Evolutionary conservation across 768 basidiomycete genomes (phyloP), one percentile per base, ranked within the genome.

Genomic region (Phylloporus sp.): DNA sequence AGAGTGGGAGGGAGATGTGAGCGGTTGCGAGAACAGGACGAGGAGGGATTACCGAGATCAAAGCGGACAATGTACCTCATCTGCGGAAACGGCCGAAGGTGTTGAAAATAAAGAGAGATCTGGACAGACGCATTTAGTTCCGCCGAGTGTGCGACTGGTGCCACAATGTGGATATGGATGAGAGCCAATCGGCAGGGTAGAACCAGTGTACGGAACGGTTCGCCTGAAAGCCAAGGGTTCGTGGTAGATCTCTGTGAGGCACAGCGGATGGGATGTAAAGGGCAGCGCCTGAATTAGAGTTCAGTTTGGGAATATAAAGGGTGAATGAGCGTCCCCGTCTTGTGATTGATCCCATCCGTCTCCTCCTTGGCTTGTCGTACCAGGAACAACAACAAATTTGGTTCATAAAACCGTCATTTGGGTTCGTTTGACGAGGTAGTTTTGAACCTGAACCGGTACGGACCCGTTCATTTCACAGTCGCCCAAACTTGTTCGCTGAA

Each of bases 121-220:
- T 71, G 73, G 70, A 61, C 58, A 61, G 49, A 53, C 15, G 39
- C 45, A 29, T 53, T 55, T 67, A 68, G 60, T 59, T 63, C 68
- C 63, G 64, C 68, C 58, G 66, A 55, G 53, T 62, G 66, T 67
- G 68, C 53, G 66, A 68, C 43, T 50, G 55, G 63, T 70, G 60
- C 67, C 75, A 78, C 70, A 72, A 72, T 73, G 72, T 64, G 46
- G n/a, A 50, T 49, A n/a, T 40, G 56, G 59, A 61, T 46, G 54
- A 54, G 60, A 58, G 54, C 76, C 75, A 80, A 80, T 80, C 78
- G 79, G 81, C 72, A 64, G 56, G 53, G 56, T 59, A 56, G 69
- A 66, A 56, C 65, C 51, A 62, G 59, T 64, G 61, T 59, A 77
- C 76, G 77, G 80, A 69, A 70, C 75, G 79, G 75, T 70, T 58